Evolutionary conservation across 2,329 filamentous ascomycete genomes (phyloP).

Genomic region (Cordyceps militaris): DNA sequence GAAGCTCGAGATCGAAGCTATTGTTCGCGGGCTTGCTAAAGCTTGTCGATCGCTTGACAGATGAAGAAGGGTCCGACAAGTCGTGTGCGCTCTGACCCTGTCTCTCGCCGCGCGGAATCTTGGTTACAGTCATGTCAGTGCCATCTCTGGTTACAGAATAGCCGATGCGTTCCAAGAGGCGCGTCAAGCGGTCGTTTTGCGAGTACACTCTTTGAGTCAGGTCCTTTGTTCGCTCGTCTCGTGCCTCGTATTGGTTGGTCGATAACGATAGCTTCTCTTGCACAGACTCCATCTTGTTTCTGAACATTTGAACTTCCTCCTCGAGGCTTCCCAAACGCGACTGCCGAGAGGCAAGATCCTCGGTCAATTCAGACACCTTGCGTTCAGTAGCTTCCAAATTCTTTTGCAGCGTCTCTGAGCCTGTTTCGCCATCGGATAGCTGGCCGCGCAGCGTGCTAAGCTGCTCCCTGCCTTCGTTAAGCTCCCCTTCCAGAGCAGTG

Average conservation of each 20-base stretch:
- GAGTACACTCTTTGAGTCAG: slow-evolving; percentile 75
- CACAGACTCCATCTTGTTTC: slow-evolving; percentile 53
- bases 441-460: slow-evolving; percentile 61
- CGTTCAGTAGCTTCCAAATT: slow-evolving; percentile 69
- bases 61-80: slow-evolving; percentile 48
- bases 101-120: slow-evolving; percentile 55
- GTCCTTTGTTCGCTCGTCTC: slow-evolving; percentile 69
- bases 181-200: slow-evolving; percentile 76
- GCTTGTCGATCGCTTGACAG: slow-evolving; percentile 47
- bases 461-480: slow-evolving; percentile 60
- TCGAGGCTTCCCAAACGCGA: slow-evolving; percentile 70
- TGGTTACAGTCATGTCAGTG: slow-evolving; percentile 67
- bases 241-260: slow-evolving; percentile 56
- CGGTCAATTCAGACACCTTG: slow-evolving; percentile 58
- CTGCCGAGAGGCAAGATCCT: slow-evolving; percentile 67
- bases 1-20: slow-evolving; percentile 60
- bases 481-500: slow-evolving; percentile 46
- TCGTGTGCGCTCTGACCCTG: slow-evolving; percentile 48
- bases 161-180: slow-evolving; percentile 78
- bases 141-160: slow-evolving; percentile 73
- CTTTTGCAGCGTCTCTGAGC: slow-evolving; percentile 70
- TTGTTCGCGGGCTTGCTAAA: slow-evolving; percentile 51
- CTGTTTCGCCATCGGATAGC: slow-evolving; percentile 76
- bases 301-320: slow-evolving; percentile 63
- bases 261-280: slow-evolving; percentile 46